Percentiles rank a stretch among this genome's conserved stretches.
Conservation (phyloP, 2,329 filamentous ascomycete species). For the Delphinella strobiligena region DNA sequence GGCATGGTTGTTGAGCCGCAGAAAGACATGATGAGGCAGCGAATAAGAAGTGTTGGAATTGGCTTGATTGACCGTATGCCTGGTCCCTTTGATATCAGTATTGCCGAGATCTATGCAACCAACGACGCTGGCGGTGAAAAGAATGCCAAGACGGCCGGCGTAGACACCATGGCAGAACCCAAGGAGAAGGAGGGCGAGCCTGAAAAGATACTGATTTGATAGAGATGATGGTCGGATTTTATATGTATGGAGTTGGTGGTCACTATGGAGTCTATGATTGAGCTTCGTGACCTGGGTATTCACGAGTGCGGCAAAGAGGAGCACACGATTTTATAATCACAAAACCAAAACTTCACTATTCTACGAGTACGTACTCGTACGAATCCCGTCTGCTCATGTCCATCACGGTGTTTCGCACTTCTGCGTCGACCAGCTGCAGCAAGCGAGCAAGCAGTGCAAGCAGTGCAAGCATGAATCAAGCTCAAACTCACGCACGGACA, state of each 20-base stretch:
- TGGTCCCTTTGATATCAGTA: constrained; percentile 75
- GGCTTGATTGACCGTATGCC: constrained; percentile 80
- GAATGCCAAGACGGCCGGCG: constrained; percentile 19
- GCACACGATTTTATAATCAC: too few species aligned
- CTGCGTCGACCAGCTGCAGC: too few species aligned
- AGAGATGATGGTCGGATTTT: not conserved
- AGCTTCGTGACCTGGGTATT: too few species aligned
- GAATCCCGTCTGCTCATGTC: too few species aligned
- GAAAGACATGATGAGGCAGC: constrained; percentile 74
- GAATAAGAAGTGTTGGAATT: constrained; percentile 74
- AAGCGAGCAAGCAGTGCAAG: too few species aligned
- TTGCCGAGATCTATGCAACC: constrained; percentile 84
- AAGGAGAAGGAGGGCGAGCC: constrained; percentile 18
- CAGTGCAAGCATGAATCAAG: too few species aligned
- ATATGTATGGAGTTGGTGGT: not conserved
- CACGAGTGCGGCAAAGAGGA: too few species aligned
- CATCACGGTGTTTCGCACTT: too few species aligned
- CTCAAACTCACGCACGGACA: too few species aligned
- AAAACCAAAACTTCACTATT: too few species aligned
- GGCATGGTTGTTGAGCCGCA: constrained; percentile 89
- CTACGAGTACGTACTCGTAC: too few species aligned
- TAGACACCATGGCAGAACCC: constrained; percentile 14
- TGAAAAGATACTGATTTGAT: constrained; percentile 24
- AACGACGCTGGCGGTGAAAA: constrained; percentile 42
- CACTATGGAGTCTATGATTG: not conserved